A percentile compares a stretch with the other conserved stretches of the same genome.
These are phyloP conservation scores for Aspergillus ellipticus DNA, from an alignment of 495 filamentous ascomycete genomes.

Conservation along the genomic window DNA sequence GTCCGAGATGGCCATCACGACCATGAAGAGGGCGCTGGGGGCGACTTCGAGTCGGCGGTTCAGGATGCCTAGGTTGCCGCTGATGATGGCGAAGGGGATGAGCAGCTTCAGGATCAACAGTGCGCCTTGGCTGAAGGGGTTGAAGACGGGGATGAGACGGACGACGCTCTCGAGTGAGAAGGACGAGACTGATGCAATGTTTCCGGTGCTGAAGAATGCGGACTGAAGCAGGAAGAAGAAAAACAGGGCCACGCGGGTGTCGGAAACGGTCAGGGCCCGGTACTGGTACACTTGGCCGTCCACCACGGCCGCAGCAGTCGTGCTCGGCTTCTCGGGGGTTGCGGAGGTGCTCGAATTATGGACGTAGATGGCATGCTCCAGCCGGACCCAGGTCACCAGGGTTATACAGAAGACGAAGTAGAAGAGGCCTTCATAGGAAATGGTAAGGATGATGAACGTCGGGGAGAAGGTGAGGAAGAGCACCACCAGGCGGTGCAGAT, in stretches of 20 bases:
- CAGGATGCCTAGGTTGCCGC: slow-evolving; percentile 89
- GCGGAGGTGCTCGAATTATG: slow-evolving; percentile 29
- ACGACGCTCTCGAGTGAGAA: slow-evolving; percentile 90
- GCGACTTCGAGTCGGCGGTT: slow-evolving; percentile 80
- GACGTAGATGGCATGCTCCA: slow-evolving; percentile 76
- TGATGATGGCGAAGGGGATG: slow-evolving; percentile 91
- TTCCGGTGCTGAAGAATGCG: slow-evolving; percentile 96
- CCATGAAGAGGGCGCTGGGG: slow-evolving; percentile 83
- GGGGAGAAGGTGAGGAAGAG: slow-evolving; percentile 93
- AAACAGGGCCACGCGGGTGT: slow-evolving; percentile 85
- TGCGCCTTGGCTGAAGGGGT: slow-evolving; percentile 87
- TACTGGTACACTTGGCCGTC: slow-evolving; percentile 46
- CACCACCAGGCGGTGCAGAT: slow-evolving; percentile 83
- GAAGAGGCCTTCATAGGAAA: slow-evolving; percentile 97
- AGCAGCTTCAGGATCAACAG: slow-evolving; percentile 86
- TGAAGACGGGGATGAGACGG: slow-evolving; percentile 91
- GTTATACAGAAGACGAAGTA: slow-evolving; percentile 85
- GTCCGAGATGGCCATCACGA: slow-evolving; percentile 89
- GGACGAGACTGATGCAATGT: slow-evolving; percentile 89
- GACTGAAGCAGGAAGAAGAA: slow-evolving; percentile 93
- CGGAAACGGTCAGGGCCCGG: slow-evolving; percentile 71
- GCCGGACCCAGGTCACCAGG: slow-evolving; percentile 82
- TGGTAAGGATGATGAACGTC: slow-evolving; percentile 92
- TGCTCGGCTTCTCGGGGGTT: slow-evolving; percentile 24
- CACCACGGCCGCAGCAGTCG: slow-evolving; percentile 27